Percentiles rank a stretch among this genome's conserved stretches.
Conservation (phyloP, 176 grass and related monocot genomes). For the Aegilops speltoides region DNA sequence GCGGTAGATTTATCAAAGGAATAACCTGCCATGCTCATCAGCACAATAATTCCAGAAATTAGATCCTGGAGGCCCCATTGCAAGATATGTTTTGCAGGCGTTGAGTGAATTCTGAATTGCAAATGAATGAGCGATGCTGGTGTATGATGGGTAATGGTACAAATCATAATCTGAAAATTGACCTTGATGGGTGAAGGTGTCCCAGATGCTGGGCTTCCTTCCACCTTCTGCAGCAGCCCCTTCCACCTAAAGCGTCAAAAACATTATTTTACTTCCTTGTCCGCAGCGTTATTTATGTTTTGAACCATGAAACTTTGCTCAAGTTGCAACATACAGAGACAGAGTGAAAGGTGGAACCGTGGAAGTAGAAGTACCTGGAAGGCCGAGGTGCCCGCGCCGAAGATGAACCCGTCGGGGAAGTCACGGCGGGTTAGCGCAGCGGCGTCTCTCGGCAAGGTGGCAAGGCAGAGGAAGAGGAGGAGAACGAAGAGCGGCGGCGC, state of each 20-base stretch:
- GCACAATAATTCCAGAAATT: background rate
- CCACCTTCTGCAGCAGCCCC: constrained; percentile 61
- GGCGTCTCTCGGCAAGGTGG: background rate
- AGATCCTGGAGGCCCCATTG: background rate
- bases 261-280: background rate
- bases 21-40: constrained; percentile 38
- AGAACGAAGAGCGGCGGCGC: background rate
- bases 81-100: background rate
- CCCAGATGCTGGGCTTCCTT: constrained; percentile 60
- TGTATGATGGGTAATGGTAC: background rate
- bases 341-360: too few species aligned
- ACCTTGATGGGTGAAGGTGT: constrained; percentile 60
- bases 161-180: background rate
- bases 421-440: background rate
- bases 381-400: constrained; percentile 21
- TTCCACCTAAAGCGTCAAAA: constrained; percentile 38
- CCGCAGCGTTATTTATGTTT: too few species aligned
- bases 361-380: background rate
- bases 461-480: background rate
- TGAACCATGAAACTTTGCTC: background rate
- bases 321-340: background rate
- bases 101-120: background rate
- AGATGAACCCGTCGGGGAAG: background rate
- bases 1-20: constrained; percentile 23
- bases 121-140: too few species aligned